Evolutionary conservation across 2,329 filamentous ascomycete genomes (phyloP).

Genomic region (Talaromyces sp.): DNA sequence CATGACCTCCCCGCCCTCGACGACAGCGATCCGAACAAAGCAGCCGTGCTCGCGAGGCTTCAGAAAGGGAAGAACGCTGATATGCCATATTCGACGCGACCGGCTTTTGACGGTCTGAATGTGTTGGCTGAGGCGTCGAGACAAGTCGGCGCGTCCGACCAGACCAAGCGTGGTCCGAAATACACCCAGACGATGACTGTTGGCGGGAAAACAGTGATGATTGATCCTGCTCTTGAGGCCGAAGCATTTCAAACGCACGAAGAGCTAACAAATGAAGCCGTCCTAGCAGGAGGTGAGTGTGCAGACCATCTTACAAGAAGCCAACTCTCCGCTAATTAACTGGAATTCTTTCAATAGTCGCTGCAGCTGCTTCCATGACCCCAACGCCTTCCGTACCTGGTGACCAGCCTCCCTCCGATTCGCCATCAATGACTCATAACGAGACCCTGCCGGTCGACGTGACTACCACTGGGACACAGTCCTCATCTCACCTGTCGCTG

Average conservation of each 20-base stretch:
- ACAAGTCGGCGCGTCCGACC: slow-evolving; percentile 58
- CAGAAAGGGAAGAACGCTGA: slow-evolving; percentile 32
- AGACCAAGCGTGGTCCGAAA: slow-evolving; percentile 39
- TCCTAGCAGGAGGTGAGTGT: slow-evolving; percentile 13
- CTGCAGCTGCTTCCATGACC: slow-evolving; percentile 26
- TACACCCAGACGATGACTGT: slow-evolving; percentile 37
- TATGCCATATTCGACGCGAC: slow-evolving; percentile 45
- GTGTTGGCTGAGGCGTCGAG: slow-evolving; percentile 84
- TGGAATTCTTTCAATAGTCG: slow-evolving; percentile 1
- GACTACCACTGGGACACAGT: slow-evolving; percentile 27
- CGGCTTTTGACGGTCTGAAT: slow-evolving; percentile 75
- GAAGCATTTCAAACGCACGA: slow-evolving; percentile 34
- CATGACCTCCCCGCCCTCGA: slow-evolving; percentile 62
- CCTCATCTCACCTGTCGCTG: slow-evolving; percentile 40
- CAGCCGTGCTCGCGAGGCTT: slow-evolving; percentile 28
- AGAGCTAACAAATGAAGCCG: slow-evolving; percentile 24
- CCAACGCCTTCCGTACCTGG: slow-evolving; percentile 25
- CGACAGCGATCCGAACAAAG: slow-evolving; percentile 34
- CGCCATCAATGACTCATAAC: slow-evolving; percentile 24
- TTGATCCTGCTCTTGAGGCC: slow-evolving; percentile 39
- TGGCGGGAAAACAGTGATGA: slow-evolving; percentile 38
- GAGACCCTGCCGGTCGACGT: slow-evolving; percentile 30
- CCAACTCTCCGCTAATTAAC: not conserved
- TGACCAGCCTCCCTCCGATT: slow-evolving; percentile 30
- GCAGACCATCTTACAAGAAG: too few species aligned